Percentiles rank a stretch among this genome's conserved stretches.
These are phyloP conservation scores for Clavaria fumosa DNA, from an alignment of 768 basidiomycete genomes.

Conservation along the genomic window DNA sequence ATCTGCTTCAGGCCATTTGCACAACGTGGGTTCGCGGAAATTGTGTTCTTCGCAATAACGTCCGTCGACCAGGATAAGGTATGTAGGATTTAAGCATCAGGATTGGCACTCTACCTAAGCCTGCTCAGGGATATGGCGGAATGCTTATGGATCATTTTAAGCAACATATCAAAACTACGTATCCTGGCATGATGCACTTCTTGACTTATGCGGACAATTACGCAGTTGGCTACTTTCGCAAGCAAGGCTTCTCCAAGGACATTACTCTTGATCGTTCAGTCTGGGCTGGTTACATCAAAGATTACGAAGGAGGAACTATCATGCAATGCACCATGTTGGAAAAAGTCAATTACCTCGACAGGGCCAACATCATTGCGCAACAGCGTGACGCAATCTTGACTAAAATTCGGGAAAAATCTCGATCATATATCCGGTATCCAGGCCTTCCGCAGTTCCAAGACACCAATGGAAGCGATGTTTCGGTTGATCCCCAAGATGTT, in stretches of 20 bases:
- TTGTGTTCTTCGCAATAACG: conserved; percentile 96
- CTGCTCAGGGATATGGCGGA: conserved; percentile 88
- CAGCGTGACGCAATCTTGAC: conserved; percentile 84
- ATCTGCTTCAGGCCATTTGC: conserved; percentile 96
- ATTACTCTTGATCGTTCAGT: conserved; percentile 80
- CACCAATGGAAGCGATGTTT: conserved; percentile 33
- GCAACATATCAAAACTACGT: conserved; percentile 69
- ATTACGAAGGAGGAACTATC: conserved; percentile 97
- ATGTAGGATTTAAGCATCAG: too few relatives aligned
- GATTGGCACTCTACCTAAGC: too few relatives aligned
- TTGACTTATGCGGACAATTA: conserved; percentile 98
- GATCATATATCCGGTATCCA: conserved; percentile 70
- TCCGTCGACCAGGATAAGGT: conserved; percentile 97
- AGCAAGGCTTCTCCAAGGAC: conserved; percentile 97
- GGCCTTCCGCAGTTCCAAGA: conserved; percentile 67
- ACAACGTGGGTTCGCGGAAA: conserved; percentile 90
- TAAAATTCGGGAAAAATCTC: conserved; percentile 78
- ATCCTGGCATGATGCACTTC: conserved; percentile 85
- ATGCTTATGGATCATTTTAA: conserved; percentile 99
- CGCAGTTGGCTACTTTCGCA: conserved; percentile 97
- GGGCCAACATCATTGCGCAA: conserved; percentile 50
- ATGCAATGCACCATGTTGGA: conserved; percentile 97
- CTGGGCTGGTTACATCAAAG: conserved; percentile 99
- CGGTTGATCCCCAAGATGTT: conserved; percentile 60
- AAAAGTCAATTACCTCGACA: conserved; percentile 80